These are phyloP conservation scores for Fusarium phyllophilum DNA, from an alignment of 2,329 filamentous ascomycete genomes.

Conservation along the genomic window DNA sequence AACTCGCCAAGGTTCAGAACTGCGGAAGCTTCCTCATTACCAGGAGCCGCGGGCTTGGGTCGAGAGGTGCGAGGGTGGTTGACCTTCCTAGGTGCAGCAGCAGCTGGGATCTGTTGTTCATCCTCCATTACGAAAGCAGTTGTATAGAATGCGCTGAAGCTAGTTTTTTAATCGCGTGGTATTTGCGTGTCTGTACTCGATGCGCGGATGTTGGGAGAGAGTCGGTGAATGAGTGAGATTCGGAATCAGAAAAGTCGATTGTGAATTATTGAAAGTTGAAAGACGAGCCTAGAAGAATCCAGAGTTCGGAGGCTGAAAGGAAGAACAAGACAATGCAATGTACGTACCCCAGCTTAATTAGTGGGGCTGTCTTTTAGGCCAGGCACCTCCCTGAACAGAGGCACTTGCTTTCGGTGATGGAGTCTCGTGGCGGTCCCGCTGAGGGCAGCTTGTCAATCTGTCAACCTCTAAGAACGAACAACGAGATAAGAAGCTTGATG, in stretches of 20 bases:
- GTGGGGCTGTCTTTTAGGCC: conserved; percentile 34
- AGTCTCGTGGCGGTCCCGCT: conserved; percentile 37
- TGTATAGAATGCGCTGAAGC: conserved; percentile 2
- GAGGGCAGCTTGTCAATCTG: conserved; percentile 24
- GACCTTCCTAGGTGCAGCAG: conserved; percentile 32
- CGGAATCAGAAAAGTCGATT: not conserved
- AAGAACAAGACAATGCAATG: conserved; percentile 9
- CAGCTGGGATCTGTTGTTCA: conserved; percentile 7
- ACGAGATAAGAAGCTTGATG: not conserved
- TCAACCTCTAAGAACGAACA: conserved; percentile 18
- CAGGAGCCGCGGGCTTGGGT: conserved; percentile 73
- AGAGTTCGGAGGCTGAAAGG: conserved; percentile 29
- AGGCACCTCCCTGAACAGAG: conserved; percentile 17
- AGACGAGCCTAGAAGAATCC: conserved; percentile 12
- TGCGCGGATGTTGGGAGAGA: not conserved
- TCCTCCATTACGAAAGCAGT: conserved; percentile 23
- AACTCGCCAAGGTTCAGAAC: conserved; percentile 93
- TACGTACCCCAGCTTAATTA: conserved; percentile 38
- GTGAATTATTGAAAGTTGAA: conserved; percentile 26
- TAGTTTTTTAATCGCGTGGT: not conserved
- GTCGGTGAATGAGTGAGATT: not conserved
- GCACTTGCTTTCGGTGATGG: conserved; percentile 17
- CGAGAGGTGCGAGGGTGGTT: conserved; percentile 63
- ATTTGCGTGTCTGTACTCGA: not conserved
- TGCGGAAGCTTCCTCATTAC: conserved; percentile 87